Conservation (phyloP, 148 eudicot genomes). For the Nepenthes gracilis region DNA sequence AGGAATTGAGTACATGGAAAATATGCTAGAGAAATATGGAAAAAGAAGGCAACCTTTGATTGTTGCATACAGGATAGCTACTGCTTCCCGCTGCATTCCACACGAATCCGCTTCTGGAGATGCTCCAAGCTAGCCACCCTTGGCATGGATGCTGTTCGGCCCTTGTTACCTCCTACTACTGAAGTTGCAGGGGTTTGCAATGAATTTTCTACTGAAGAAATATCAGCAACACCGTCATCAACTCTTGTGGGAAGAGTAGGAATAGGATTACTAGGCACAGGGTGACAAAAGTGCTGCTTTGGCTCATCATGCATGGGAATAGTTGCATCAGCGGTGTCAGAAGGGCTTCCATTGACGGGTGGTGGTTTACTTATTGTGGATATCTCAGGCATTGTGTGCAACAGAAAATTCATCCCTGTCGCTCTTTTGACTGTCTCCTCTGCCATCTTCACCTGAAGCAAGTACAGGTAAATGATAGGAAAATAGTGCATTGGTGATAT, state of each 20-base stretch:
- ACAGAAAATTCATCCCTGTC: constrained; percentile 72
- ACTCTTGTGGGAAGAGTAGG: constrained; percentile 23
- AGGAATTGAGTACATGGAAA: too few species aligned
- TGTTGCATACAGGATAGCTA: too few species aligned
- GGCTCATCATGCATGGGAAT: constrained; percentile 63
- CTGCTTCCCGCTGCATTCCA: constrained; percentile 10
- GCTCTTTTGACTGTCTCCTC: constrained; percentile 91
- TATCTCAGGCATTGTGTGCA: constrained; percentile 83
- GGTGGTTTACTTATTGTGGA: constrained; percentile 58
- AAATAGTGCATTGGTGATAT: too few species aligned
- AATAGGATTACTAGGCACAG: constrained; percentile 26
- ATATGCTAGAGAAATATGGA: too few species aligned
- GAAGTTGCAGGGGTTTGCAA: constrained; percentile 20
- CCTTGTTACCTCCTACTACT: constrained; percentile 30
- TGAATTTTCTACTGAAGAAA: constrained; percentile 32
- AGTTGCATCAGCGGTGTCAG: constrained; percentile 55
- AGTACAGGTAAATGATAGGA: neutral
- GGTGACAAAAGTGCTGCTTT: constrained; percentile 48
- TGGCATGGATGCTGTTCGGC: constrained; percentile 71
- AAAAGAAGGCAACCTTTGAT: too few species aligned
- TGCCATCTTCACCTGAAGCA: constrained; percentile 87
- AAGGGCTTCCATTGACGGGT: constrained; percentile 52
- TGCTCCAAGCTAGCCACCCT: constrained; percentile 95
- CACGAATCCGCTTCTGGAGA: constrained; percentile 88
- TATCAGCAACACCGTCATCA: constrained; percentile 24